These are phyloP conservation scores for Saccharomyces hybrid DNA, from an alignment of 1,139 yeast species.

Conservation along the genomic window DNA sequence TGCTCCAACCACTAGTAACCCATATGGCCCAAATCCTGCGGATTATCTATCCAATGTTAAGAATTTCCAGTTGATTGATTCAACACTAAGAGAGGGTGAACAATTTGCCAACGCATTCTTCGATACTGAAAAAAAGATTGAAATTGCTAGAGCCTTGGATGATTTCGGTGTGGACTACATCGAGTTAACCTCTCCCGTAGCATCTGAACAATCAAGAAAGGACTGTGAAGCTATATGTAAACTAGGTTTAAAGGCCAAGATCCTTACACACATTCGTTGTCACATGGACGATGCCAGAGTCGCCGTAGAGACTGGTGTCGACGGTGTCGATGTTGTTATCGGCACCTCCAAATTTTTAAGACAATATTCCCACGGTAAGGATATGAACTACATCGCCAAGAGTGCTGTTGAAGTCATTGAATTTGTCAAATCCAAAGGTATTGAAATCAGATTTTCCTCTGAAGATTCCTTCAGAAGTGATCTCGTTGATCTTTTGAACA, in stretches of 20 bases:
- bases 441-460: constrained; percentile 92
- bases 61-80: constrained; percentile 56
- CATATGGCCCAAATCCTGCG: constrained; percentile 93
- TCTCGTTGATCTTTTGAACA: constrained; percentile 87
- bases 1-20: constrained; percentile 41
- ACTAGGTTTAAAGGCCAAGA: constrained; percentile 91
- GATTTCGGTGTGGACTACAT: constrained; percentile 98
- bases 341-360: constrained; percentile 95
- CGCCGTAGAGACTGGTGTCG: constrained; percentile 97
- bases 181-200: constrained; percentile 95
- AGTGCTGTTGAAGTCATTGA: constrained; percentile 95
- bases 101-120: constrained; percentile 97
- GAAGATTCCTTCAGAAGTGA: constrained; percentile 98
- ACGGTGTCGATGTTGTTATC: constrained; percentile 97
- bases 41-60: constrained; percentile 87
- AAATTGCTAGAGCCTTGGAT: constrained; percentile 93
- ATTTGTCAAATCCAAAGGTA: constrained; percentile 93
- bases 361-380: constrained; percentile 95
- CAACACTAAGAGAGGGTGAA: constrained; percentile 93
- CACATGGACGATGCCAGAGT: constrained; percentile 98
- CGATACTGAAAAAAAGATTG: constrained; percentile 90
- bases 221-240: constrained; percentile 99
- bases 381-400: constrained; percentile 96
- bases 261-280: constrained; percentile 86
- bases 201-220: constrained; percentile 83